These are phyloP conservation scores for Vaucheria bursata DNA, from an alignment of 352 stramenopile species.

Conservation along the genomic window DNA sequence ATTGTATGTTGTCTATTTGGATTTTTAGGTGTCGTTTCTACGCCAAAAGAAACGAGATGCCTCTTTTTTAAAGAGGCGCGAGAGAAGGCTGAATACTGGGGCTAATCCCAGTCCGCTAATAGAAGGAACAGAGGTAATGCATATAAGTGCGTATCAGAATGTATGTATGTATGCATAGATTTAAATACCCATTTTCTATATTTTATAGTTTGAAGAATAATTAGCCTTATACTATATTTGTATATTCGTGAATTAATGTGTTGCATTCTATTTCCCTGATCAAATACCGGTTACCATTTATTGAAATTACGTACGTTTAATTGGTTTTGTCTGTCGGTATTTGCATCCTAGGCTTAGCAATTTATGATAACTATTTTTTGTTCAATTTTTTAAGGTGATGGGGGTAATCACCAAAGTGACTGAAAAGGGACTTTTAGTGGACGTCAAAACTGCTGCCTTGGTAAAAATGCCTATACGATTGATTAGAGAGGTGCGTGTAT, in stretches of 20 bases:
- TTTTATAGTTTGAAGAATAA: neutral
- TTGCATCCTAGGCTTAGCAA: neutral
- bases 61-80: neutral
- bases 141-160: slow-evolving; percentile 6
- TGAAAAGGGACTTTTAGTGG: slow-evolving; percentile 10
- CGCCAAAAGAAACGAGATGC: slow-evolving; percentile 1
- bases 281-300: neutral
- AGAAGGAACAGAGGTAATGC: neutral
- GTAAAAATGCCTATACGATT: slow-evolving; percentile 7
- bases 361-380: neutral
- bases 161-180: neutral
- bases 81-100: neutral
- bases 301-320: neutral
- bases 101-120: neutral
- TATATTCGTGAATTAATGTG: neutral
- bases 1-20: too few species aligned
- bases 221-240: neutral
- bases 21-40: slow-evolving; percentile 6
- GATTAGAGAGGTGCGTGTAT: neutral
- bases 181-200: neutral
- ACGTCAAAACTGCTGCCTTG: neutral
- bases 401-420: slow-evolving; percentile 10
- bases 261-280: neutral
- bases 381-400: slow-evolving; percentile 1
- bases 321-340: neutral